Conservation (phyloP, 495 filamentous ascomycete genomes). For the Podospora bellae-mahoneyi region DNA sequence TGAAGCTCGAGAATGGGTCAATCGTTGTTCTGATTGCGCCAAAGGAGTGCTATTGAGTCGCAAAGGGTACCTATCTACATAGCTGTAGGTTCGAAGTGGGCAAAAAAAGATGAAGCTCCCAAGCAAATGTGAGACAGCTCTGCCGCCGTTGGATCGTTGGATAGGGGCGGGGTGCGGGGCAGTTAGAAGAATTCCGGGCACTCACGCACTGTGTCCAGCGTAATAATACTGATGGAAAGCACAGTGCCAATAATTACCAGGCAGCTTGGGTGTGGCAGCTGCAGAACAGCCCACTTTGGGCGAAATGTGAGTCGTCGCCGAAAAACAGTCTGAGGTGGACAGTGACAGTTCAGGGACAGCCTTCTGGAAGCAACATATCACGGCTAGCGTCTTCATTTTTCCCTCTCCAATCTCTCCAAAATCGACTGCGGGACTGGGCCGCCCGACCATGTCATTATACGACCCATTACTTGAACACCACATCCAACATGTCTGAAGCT, state of each 20-base stretch:
- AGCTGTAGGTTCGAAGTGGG: not conserved
- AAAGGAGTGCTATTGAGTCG: too few relatives aligned
- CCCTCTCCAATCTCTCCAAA: not conserved
- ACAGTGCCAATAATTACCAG: slow-evolving; percentile 15
- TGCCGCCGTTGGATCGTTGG: not conserved
- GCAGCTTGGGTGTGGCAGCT: not conserved
- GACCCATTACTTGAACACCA: slow-evolving; percentile 30
- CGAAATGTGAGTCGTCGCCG: slow-evolving; percentile 17
- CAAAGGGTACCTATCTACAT: too few relatives aligned
- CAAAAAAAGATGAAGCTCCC: not conserved
- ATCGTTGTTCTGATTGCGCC: not conserved
- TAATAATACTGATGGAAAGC: not conserved
- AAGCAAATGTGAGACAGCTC: not conserved
- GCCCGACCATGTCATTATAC: slow-evolving; percentile 33
- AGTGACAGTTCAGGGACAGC: not conserved
- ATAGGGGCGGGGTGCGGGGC: too few relatives aligned
- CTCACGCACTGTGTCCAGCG: not conserved
- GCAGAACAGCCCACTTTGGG: slow-evolving; percentile 10
- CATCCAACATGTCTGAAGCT: slow-evolving; percentile 46
- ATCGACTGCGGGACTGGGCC: slow-evolving; percentile 15
- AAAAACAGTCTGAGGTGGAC: slow-evolving; percentile 4
- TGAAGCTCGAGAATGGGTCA: too few relatives aligned
- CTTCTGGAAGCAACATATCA: not conserved
- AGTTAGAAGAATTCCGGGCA: not conserved
- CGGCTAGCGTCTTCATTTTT: too few relatives aligned